Conservation (phyloP, 2,329 filamentous ascomycete species). For the Colletotrichum salicis region DNA sequence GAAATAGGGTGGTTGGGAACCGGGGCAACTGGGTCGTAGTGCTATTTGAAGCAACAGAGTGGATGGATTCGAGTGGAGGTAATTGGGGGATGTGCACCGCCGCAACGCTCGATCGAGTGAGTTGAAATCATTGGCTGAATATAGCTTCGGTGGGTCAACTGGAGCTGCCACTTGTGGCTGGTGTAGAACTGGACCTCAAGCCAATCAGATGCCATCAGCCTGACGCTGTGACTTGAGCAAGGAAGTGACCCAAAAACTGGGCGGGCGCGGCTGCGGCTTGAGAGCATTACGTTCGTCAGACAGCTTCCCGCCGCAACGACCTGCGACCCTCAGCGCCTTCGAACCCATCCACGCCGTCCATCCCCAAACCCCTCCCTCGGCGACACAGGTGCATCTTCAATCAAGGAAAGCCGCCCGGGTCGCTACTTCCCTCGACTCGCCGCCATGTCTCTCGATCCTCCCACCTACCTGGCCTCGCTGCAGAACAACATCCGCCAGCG, state of each 20-base stretch:
- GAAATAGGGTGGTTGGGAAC: conserved; percentile 24
- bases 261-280: conserved; percentile 28
- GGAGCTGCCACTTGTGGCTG: conserved; percentile 28
- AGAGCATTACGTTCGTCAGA: conserved; percentile 27
- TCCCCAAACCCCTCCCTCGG: conserved; percentile 16
- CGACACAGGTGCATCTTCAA: conserved; percentile 32
- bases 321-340: conserved; percentile 18
- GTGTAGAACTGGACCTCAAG: conserved; percentile 6
- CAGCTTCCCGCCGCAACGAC: conserved; percentile 30
- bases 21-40: conserved; percentile 11
- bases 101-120: neutral
- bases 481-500: conserved; percentile 97
- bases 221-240: conserved; percentile 31
- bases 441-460: conserved; percentile 89
- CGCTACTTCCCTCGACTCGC: conserved; percentile 15
- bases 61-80: neutral
- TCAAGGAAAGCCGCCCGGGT: conserved; percentile 27
- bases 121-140: neutral
- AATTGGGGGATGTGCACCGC: conserved; percentile 9
- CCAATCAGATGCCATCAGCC: conserved; percentile 22
- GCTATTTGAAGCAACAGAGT: conserved; percentile 7
- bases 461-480: conserved; percentile 84
- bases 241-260: conserved; percentile 26
- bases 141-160: conserved; percentile 8
- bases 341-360: conserved; percentile 24